phyloP scores from a whole-genome alignment of 176 grass and related monocot species.

The Eragrostis curvula region DNA sequence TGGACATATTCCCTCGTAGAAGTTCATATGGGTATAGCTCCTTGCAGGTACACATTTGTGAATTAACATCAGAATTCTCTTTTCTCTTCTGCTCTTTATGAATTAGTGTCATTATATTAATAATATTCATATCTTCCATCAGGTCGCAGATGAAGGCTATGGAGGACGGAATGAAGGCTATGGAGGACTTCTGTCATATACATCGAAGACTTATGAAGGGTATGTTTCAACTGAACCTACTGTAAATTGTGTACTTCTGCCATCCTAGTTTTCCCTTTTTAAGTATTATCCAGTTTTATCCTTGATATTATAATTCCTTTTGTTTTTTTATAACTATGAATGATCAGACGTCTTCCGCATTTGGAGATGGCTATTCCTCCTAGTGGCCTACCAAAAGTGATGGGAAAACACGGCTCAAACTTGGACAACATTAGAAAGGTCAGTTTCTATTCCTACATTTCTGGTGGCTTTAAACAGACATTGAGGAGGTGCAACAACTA shows the following conservation, averaged over 20 bases:
- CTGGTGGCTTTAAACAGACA: neutral
- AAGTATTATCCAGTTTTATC: neutral
- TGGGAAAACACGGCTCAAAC: conserved; percentile 94
- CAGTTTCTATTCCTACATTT: conserved; percentile 45
- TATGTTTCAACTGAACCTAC: conserved; percentile 46
- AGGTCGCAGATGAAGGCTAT: conserved; percentile 73
- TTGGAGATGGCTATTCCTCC: conserved; percentile 86
- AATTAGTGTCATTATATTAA: conserved; percentile 1
- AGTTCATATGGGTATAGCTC: conserved; percentile 75
- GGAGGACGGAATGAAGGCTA: conserved; percentile 48
- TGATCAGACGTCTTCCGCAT: conserved; percentile 48
- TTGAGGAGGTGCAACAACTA: neutral
- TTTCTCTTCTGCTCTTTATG: conserved; percentile 9
- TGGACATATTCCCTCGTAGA: conserved; percentile 56
- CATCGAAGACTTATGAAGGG: conserved; percentile 75
- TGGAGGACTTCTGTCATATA: conserved; percentile 58
- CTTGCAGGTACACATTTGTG: conserved; percentile 62
- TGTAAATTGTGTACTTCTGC: conserved; percentile 4
- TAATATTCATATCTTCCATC: conserved; percentile 18
- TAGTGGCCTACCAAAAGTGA: conserved; percentile 74
- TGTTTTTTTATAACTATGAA: conserved; percentile 25
- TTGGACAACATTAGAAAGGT: conserved; percentile 98
- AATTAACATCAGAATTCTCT: conserved; percentile 14
- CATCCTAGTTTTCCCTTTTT: conserved; percentile 5
- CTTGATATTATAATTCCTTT: conserved; percentile 35